Conservation (phyloP, 148 eudicot species). For the Dianthus caryophyllus region DNA sequence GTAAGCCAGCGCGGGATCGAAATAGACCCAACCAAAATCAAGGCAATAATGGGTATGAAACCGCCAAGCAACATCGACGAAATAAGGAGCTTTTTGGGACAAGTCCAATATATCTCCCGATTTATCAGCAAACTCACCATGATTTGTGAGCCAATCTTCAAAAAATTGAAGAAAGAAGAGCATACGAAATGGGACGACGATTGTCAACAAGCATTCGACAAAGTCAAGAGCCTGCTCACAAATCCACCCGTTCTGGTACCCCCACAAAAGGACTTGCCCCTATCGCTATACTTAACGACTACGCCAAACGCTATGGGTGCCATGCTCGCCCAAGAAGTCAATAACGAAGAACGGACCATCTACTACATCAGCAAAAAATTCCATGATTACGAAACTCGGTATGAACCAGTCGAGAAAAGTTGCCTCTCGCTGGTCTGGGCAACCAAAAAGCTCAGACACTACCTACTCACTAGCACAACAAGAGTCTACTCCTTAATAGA, state of each 20-base stretch:
- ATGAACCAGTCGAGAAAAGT: neutral
- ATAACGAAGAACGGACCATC: neutral
- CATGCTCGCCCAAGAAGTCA: neutral
- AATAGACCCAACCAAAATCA: neutral
- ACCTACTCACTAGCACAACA: too few relatives aligned
- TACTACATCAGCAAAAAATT: neutral
- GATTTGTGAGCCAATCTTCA: neutral
- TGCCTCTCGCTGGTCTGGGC: neutral
- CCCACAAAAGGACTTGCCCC: neutral
- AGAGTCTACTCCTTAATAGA: too few relatives aligned
- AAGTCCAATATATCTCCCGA: neutral
- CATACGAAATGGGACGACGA: neutral
- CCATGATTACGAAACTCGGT: neutral
- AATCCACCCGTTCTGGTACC: neutral
- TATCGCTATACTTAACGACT: neutral
- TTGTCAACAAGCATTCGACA: neutral
- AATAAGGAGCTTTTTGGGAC: neutral
- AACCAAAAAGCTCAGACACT: neutral
- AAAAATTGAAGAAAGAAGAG: neutral
- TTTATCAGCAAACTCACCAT: neutral
- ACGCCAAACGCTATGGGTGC: neutral
- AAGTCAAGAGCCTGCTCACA: neutral
- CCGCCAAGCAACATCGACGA: neutral
- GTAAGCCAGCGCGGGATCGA: too few relatives aligned
- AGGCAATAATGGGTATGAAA: neutral